These are phyloP conservation scores for Neurospora hispaniola DNA, from an alignment of 495 filamentous ascomycete species.

Conservation along the genomic window DNA sequence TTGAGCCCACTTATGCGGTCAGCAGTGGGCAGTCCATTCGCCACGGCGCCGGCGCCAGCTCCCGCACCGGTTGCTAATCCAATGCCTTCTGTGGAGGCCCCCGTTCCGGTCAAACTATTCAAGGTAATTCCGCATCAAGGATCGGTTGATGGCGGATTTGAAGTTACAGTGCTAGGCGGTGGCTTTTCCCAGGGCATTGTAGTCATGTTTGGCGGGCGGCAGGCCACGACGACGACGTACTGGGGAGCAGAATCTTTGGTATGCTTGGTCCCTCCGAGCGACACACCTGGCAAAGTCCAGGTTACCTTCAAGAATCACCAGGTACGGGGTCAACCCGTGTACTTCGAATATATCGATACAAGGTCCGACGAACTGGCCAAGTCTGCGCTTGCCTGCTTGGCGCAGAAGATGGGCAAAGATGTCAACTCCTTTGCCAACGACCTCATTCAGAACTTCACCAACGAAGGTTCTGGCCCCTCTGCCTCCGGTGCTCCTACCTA, in stretches of 20 bases:
- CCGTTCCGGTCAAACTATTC: background rate
- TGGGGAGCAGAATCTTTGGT: constrained; percentile 79
- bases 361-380: constrained; percentile 63
- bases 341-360: constrained; percentile 74
- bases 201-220: constrained; percentile 73
- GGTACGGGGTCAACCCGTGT: constrained; percentile 25
- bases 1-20: constrained; percentile 35
- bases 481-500: constrained; percentile 8
- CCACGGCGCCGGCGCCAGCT: background rate
- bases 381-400: constrained; percentile 45
- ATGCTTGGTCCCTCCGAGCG: constrained; percentile 68
- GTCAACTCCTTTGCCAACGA: background rate
- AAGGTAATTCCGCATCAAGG: constrained; percentile 77
- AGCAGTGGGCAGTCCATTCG: constrained; percentile 34
- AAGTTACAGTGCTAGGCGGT: constrained; percentile 73
- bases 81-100: background rate
- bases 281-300: constrained; percentile 55
- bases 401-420: constrained; percentile 37
- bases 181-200: constrained; percentile 71
- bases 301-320: constrained; percentile 57
- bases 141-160: constrained; percentile 68
- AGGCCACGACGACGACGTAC: constrained; percentile 69
- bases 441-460: background rate
- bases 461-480: constrained; percentile 14
- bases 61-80: background rate